Percentiles rank a stretch among this genome's conserved stretches.
Conservation (phyloP, 2,329 filamentous ascomycete genomes). For the Colletotrichum lini region DNA sequence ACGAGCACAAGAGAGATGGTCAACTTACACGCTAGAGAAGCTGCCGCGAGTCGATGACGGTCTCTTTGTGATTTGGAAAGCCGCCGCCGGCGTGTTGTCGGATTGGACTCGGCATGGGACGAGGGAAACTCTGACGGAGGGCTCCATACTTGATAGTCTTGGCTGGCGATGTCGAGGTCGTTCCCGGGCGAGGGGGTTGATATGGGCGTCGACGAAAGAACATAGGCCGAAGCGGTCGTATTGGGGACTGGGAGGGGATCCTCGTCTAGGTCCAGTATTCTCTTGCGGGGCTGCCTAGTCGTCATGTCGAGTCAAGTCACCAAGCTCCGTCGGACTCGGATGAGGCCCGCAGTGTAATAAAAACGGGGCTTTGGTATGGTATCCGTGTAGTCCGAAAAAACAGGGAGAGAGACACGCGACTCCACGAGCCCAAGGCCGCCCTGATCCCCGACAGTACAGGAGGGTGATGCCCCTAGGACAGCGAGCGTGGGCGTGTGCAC, state of each 20-base stretch:
- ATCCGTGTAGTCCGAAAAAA: neutral
- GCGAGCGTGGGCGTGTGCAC: conserved; percentile 12
- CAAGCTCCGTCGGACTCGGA: neutral
- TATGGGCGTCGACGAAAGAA: conserved; percentile 5
- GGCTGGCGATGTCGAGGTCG: neutral
- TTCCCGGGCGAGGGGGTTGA: conserved; percentile 6
- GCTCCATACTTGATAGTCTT: conserved; percentile 1
- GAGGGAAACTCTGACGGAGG: neutral
- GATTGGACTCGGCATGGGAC: neutral
- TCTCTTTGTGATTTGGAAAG: conserved; percentile 5
- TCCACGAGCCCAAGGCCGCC: conserved; percentile 15
- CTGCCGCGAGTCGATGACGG: conserved; percentile 3
- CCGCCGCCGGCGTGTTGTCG: conserved; percentile 25
- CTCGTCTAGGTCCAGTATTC: conserved; percentile 11
- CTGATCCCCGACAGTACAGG: conserved; percentile 6
- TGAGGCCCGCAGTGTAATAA: conserved; percentile 15
- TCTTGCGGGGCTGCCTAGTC: conserved; percentile 19
- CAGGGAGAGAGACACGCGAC: neutral
- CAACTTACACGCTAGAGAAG: conserved; percentile 14
- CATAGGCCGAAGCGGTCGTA: conserved; percentile 7
- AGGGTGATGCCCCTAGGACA: neutral
- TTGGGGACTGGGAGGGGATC: conserved; percentile 15
- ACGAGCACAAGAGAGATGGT: neutral
- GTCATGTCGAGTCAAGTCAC: conserved; percentile 1
- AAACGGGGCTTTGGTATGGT: conserved; percentile 9